phyloP scores from a whole-genome alignment of 2,329 filamentous ascomycete genomes.

The Camillea tinctor region DNA sequence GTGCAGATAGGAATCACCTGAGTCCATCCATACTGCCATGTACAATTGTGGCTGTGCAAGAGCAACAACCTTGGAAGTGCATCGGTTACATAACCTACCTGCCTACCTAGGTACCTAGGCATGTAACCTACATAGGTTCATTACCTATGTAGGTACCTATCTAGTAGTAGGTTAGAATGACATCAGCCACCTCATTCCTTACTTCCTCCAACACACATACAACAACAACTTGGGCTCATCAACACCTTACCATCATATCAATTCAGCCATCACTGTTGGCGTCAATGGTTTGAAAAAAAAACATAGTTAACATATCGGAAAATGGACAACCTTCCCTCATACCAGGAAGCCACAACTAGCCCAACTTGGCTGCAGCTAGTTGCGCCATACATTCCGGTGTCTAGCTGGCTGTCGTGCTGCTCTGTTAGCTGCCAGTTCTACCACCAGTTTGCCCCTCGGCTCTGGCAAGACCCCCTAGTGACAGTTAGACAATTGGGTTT shows the following conservation, averaged over 20 bases:
- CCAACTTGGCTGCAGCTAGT: constrained; percentile 51
- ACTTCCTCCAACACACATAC: not conserved
- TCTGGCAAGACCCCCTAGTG: constrained; percentile 52
- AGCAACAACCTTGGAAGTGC: too few species aligned
- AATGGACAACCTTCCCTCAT: constrained; percentile 49
- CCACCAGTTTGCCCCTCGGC: constrained; percentile 47
- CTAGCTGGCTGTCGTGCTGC: constrained; percentile 46
- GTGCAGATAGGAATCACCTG: too few species aligned
- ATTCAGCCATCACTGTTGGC: not conserved
- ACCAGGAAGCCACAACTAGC: constrained; percentile 47
- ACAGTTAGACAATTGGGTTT: constrained; percentile 39
- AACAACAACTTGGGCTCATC: not conserved
- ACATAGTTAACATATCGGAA: not conserved
- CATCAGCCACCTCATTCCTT: not conserved
- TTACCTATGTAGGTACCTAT: too few species aligned
- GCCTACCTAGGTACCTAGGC: too few species aligned
- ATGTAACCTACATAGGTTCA: too few species aligned
- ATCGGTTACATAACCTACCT: too few species aligned
- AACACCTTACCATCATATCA: not conserved
- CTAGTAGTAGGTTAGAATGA: too few species aligned
- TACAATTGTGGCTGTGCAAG: not conserved
- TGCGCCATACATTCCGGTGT: constrained; percentile 42
- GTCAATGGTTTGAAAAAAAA: not conserved
- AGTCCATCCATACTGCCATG: too few species aligned
- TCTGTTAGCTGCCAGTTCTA: constrained; percentile 49